phyloP scores from a whole-genome alignment of 805 yeast genomes.

The Candida odintsovae region DNA sequence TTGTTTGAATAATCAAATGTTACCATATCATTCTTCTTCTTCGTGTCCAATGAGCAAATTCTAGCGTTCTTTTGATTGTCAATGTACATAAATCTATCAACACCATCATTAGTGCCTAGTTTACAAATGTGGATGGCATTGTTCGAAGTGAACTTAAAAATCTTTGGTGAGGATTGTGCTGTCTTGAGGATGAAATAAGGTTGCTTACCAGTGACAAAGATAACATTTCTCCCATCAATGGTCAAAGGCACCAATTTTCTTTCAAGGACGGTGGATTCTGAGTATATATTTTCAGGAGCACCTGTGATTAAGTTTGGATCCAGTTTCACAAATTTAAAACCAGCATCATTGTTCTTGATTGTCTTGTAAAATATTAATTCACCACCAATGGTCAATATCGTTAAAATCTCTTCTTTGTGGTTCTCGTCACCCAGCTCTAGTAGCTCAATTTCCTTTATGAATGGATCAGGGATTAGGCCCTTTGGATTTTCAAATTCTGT shows the following conservation, averaged over 20 bases:
- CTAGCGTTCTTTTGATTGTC: constrained; percentile 69
- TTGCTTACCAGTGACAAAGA: constrained; percentile 68
- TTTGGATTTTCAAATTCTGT: constrained; percentile 28
- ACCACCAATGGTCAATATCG: constrained; percentile 76
- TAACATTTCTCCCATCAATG: constrained; percentile 50
- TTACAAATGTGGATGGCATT: constrained; percentile 64
- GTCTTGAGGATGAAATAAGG: constrained; percentile 68
- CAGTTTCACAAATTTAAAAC: constrained; percentile 39
- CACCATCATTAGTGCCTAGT: constrained; percentile 26
- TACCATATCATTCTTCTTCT: constrained; percentile 3
- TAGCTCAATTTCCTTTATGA: constrained; percentile 61
- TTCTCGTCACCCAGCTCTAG: constrained; percentile 58
- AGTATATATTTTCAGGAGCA: constrained; percentile 74
- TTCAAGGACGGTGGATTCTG: constrained; percentile 55
- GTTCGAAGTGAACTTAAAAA: constrained; percentile 59
- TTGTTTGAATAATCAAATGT: constrained; percentile 51
- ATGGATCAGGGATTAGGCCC: constrained; percentile 59
- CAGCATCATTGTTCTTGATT: constrained; percentile 36
- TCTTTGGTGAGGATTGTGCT: constrained; percentile 54
- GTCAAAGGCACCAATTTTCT: constrained; percentile 57
- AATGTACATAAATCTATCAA: constrained; percentile 51
- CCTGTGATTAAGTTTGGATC: constrained; percentile 51
- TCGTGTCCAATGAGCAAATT: constrained; percentile 32
- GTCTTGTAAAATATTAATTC: constrained; percentile 66
- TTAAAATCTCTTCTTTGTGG: constrained; percentile 53